These are phyloP conservation scores for Boletus tomentosulus DNA, from an alignment of 768 basidiomycete genomes.

Conservation along the genomic window DNA sequence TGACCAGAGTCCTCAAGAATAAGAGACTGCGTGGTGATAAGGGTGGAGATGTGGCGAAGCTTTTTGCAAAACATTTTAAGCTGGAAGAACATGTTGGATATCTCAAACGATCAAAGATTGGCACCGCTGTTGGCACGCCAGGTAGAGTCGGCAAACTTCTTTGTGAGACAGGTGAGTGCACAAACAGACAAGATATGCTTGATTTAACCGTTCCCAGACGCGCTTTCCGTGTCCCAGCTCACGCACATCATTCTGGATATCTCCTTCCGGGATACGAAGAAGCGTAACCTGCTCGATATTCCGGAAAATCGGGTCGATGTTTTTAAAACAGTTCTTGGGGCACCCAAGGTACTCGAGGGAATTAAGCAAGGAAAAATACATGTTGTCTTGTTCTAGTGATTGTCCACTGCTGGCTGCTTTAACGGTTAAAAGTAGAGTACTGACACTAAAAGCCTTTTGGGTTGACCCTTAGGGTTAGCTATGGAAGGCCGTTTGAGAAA, in stretches of 20 bases:
- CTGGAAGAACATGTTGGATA: conserved; percentile 82
- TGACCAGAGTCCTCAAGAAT: conserved; percentile 69
- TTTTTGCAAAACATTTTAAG: conserved; percentile 95
- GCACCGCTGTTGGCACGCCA: conserved; percentile 88
- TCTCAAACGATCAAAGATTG: conserved; percentile 80
- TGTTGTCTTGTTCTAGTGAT: conserved; percentile 68
- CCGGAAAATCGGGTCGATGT: conserved; percentile 82
- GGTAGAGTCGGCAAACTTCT: conserved; percentile 85
- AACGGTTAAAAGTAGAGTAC: conserved; percentile 2
- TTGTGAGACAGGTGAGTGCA: conserved; percentile 56
- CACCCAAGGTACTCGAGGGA: conserved; percentile 53
- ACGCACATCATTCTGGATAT: conserved; percentile 83
- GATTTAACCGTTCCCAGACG: conserved; percentile 44
- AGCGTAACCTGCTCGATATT: conserved; percentile 71
- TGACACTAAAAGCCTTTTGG: conserved; percentile 83
- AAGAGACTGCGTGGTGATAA: conserved; percentile 72
- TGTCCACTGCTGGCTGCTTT: background rate
- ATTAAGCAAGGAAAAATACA: conserved; percentile 72
- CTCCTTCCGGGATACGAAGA: conserved; percentile 71
- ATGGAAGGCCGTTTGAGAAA: conserved; percentile 10
- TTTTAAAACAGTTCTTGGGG: conserved; percentile 68
- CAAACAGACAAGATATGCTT: background rate
- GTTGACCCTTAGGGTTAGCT: conserved; percentile 85
- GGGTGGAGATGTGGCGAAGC: conserved; percentile 88
- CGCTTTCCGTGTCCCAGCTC: conserved; percentile 65